Base-by-base conservation (phyloP, 257 asterid species). In the Solanum bukasovii region DNA sequence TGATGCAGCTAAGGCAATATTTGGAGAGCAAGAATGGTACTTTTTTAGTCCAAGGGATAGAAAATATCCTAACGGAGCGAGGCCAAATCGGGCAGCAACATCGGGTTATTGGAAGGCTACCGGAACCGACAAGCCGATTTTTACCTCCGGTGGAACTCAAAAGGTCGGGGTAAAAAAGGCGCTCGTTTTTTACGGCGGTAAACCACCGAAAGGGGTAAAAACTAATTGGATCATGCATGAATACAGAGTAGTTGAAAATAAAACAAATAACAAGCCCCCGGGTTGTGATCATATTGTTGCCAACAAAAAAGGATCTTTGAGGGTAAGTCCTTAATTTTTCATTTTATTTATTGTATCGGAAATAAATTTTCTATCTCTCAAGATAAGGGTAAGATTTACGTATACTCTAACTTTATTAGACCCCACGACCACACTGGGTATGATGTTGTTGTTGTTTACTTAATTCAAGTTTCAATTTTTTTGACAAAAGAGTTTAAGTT, bases 211-310 rank as follows among this genome's bases (percentile, higher is more conserved):
- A 87, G 95, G 95, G 63, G 85, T 93, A 65, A 93, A 93, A 49
- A 91, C 93, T 11, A 93, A 91, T 42, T 93, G 95, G 95, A 93
- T 93, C 88, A 93, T 93, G 95, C 95, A 93, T 73, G 95, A 93
- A 44, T 93, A 93, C 70, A 88, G 96, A 38, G 90, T 93, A 8
- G 88, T 90, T 2, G 94, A 93, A 21, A 91, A 92, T 86, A 91
- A 92, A 84, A 89, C 91, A n/a, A 89, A 34, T 88, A 81, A 85
- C 1, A 92, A 88, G 75, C 93, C 95, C 13, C 95, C 92, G 1
- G 92, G 92, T 3, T 91, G 92, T 61, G 94, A 92, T 77, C 11
- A 20, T 59, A 85, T 42, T 70, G 77, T 63, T 70, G 83, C 87
- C 88, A 87, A 20, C 86, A 87, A 37, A 87, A 87, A 87, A 61